Percentiles rank a stretch among this genome's conserved stretches.
Evolutionary conservation across 441 rosid species (phyloP).

Genomic region (Corymbia citriodora): DNA sequence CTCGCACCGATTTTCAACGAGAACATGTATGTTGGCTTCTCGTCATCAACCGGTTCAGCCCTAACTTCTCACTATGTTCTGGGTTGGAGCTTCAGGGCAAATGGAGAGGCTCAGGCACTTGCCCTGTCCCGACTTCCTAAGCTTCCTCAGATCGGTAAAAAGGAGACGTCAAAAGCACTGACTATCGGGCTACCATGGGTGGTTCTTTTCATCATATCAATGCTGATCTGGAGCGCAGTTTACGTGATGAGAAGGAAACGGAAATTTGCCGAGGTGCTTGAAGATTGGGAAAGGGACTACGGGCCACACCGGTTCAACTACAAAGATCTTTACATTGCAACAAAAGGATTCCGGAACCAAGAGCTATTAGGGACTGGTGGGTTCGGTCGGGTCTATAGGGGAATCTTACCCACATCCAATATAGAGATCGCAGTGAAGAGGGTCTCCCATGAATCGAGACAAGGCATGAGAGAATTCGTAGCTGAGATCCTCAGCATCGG

Average conservation of each 20-base stretch:
- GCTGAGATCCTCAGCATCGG: constrained; percentile 78
- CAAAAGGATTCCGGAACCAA: not conserved
- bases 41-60: not conserved
- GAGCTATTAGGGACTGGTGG: constrained; percentile 70
- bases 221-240: not conserved
- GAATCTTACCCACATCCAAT: constrained; percentile 41
- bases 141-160: not conserved
- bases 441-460: constrained; percentile 69
- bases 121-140: not conserved
- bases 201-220: not conserved
- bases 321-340: not conserved
- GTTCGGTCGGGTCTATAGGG: constrained; percentile 72
- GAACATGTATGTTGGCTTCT: constrained; percentile 5
- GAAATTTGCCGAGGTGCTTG: not conserved
- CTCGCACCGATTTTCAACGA: not conserved
- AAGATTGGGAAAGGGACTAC: not conserved
- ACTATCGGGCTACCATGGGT: not conserved
- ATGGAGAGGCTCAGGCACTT: not conserved
- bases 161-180: not conserved
- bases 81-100: constrained; percentile 5
- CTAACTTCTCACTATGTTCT: not conserved
- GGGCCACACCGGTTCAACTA: not conserved
- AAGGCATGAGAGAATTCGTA: constrained; percentile 73
- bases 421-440: constrained; percentile 63
- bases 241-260: not conserved